Evolutionary conservation across 2,329 filamentous ascomycete species (phyloP), one percentile per base, ranked within the genome.

Genomic region (Stagonosporopsis rhizophila): DNA sequence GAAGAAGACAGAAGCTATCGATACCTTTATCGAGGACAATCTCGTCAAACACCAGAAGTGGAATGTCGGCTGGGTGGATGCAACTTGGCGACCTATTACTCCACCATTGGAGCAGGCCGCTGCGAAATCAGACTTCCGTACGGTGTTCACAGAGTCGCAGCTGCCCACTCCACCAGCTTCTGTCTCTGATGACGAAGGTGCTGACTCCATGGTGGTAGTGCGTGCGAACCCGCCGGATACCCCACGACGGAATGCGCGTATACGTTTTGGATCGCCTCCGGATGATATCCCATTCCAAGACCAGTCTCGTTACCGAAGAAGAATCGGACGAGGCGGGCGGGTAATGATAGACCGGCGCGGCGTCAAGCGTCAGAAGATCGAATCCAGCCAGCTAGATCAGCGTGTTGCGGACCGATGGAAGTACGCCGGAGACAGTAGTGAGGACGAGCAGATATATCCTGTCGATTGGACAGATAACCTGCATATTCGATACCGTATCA

Each of bases 51-150:
- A 97, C 78, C 87, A 89, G 67, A 88, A 90, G 74, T 97, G 94
- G 92, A 97, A 97, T 77, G 84, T 90, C 67, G 89, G 91, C 71
- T 92, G 91, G 80, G 85, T 96, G 68, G 93, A 98, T 79, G 84
- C 92, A 73, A 97, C 94, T 59, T 87, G 89, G 79, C 88, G 89
- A 63, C 92, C 94, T 46, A 84, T 98, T 63, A 91, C 90, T 46
- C 92, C 92, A 20, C 86, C 91, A 39, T 82, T 86, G 69, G 89
- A 91, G 51, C 70, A 70, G 44, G 59, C 69, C 6, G 66, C 67
- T 30, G 64, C 68, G 6, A 75, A 74, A 56, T 71, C 73, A 22
- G 69, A 74, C 41, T 78, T 77, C 64, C 75, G 75, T 64, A 70
- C 71, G 37, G 75, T 77, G 17, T 73, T 74, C 50, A 74, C 73